phyloP scores from a whole-genome alignment of 2,329 filamentous ascomycete genomes.

The Chrysoporthe austroafricana region DNA sequence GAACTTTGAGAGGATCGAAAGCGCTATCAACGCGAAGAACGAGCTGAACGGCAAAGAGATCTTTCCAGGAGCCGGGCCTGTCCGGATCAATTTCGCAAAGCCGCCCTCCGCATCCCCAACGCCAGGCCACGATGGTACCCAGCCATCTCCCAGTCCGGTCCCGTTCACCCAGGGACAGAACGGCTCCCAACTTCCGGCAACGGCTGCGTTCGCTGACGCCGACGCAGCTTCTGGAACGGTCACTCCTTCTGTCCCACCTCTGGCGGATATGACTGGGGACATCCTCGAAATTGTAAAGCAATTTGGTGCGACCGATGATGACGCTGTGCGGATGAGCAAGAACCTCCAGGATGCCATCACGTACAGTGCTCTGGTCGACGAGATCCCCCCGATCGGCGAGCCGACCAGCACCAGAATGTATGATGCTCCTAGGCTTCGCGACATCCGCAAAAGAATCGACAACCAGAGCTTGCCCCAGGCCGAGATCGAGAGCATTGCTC shows the following conservation, averaged over 20 bases:
- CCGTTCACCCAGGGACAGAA: slow-evolving; percentile 68
- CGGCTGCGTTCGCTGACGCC: slow-evolving; percentile 43
- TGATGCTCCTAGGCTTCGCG: slow-evolving; percentile 90
- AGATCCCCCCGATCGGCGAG: slow-evolving; percentile 88
- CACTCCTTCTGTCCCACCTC: slow-evolving; percentile 69
- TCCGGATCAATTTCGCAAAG: slow-evolving; percentile 97
- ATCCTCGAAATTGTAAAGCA: slow-evolving; percentile 86
- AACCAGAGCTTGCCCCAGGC: slow-evolving; percentile 84
- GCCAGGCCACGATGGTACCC: slow-evolving; percentile 84
- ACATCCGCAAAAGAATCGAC: slow-evolving; percentile 97
- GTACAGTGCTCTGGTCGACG: slow-evolving; percentile 72
- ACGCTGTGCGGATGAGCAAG: slow-evolving; percentile 70
- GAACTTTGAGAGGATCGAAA: slow-evolving; percentile 92
- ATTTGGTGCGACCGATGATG: slow-evolving; percentile 83
- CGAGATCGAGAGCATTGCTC: slow-evolving; percentile 90
- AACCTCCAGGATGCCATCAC: slow-evolving; percentile 78
- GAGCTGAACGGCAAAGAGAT: slow-evolving; percentile 96
- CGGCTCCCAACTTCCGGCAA: slow-evolving; percentile 43
- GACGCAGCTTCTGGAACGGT: slow-evolving; percentile 41
- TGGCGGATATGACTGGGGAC: slow-evolving; percentile 79
- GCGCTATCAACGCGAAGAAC: slow-evolving; percentile 85
- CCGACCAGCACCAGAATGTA: slow-evolving; percentile 87
- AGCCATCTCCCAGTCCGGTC: slow-evolving; percentile 89
- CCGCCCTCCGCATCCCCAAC: slow-evolving; percentile 89
- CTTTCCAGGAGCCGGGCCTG: slow-evolving; percentile 92